Evolutionary conservation across 2,329 filamentous ascomycete species (phyloP).

Genomic region (Pestalotiopsis sp.): DNA sequence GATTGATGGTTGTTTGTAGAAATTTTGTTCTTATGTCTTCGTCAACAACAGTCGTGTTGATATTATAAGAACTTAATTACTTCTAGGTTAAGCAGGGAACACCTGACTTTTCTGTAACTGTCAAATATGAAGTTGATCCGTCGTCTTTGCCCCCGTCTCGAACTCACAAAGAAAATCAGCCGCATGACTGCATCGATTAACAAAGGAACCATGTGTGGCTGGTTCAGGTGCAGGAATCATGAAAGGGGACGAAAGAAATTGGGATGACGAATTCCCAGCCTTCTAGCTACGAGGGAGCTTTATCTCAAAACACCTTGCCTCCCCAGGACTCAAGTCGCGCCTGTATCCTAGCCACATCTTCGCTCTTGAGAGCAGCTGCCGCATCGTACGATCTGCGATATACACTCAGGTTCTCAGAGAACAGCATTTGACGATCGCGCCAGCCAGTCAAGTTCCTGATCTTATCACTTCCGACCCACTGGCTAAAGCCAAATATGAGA

Average conservation of each 20-base stretch:
- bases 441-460: constrained; percentile 42
- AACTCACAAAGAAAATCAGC: background rate
- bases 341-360: constrained; percentile 28
- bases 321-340: constrained; percentile 14
- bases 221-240: background rate
- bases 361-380: constrained; percentile 21
- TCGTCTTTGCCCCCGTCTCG: background rate
- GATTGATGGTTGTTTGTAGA: background rate
- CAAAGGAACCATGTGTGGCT: background rate
- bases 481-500: constrained; percentile 37
- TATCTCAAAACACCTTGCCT: background rate
- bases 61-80: background rate
- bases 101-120: background rate
- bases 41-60: background rate
- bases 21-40: background rate
- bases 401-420: constrained; percentile 36
- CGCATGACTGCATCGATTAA: background rate
- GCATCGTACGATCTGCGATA: constrained; percentile 44
- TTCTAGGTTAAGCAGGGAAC: background rate
- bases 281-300: background rate
- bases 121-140: background rate
- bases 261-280: background rate
- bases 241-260: background rate
- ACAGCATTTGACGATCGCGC: constrained; percentile 38
- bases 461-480: constrained; percentile 47